Evolutionary conservation across 768 basidiomycete genomes (phyloP), one percentile per base, ranked within the genome.

Genomic region (Leccinum truebloodii): DNA sequence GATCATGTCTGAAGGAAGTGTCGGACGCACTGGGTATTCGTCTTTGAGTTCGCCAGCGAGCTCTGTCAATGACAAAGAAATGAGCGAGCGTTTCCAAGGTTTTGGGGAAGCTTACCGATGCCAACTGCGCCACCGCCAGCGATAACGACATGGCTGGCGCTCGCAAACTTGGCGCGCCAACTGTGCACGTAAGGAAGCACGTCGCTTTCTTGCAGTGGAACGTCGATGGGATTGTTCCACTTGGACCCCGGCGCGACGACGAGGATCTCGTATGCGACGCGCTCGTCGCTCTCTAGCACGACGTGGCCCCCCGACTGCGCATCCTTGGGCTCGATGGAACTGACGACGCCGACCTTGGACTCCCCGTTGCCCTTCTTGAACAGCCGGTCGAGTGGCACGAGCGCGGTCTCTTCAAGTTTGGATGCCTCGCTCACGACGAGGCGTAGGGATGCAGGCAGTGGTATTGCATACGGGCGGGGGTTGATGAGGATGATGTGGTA

Each of bases 121-220:
- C 81, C 84, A 32, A 87, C 77, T 6, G 84, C 78, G 32, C 86
- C 86, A 39, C 85, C 85, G 26, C 85, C 86, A 1, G 77, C 83
- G 26, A 87, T 65, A 6, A 83, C 76, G 61, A 86, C 77, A 68
- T 75, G 74, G 39, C 70, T 66, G 5, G 80, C 76, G 5, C 70
- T 63, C 13, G 69, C 68, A 60, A 81, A 75, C 30, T 67, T 70
- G 26, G 46, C 49, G 44, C 72, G 69, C 77, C 77, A 76, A 14
- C 63, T 56, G 12, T 54, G 64, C 22, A 77, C 50, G 32, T 81
- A 72, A 18, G 65, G 66, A 10, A 66, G 51, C 2, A 76, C 70
- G 0, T 73, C 72, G 9, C 54, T 55, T 34, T 73, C 69, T 16
- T 63, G 58, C 9, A 75, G 69, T 0, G 84, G 85, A 53, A 87